Evolutionary conservation across 805 yeast genomes (phyloP).

Genomic region (Metschnikowia similis): DNA sequence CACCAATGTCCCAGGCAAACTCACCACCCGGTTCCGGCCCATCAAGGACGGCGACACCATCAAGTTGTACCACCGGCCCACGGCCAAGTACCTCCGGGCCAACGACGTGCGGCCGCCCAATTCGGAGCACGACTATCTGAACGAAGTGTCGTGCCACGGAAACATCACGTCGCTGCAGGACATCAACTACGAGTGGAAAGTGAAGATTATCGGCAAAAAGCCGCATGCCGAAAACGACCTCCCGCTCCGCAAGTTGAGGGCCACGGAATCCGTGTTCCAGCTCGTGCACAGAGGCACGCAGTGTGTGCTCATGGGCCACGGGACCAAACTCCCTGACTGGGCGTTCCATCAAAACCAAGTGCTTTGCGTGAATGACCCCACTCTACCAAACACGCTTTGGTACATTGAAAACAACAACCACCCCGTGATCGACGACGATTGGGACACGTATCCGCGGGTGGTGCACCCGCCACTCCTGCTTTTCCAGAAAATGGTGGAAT

Average conservation of each 20-base stretch:
- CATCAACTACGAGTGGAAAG: conserved; percentile 63
- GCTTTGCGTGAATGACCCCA: conserved; percentile 74
- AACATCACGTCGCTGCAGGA: conserved; percentile 55
- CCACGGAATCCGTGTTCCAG: conserved; percentile 68
- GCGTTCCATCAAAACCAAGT: conserved; percentile 86
- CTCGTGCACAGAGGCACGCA: conserved; percentile 61
- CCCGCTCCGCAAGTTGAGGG: conserved; percentile 38
- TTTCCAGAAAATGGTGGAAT: conserved; percentile 49
- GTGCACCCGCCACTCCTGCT: conserved; percentile 36
- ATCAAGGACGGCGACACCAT: conserved; percentile 55
- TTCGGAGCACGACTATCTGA: conserved; percentile 84
- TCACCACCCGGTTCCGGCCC: conserved; percentile 28
- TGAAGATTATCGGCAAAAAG: conserved; percentile 42
- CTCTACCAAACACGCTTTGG: conserved; percentile 65
- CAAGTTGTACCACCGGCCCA: conserved; percentile 63
- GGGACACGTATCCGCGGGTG: conserved; percentile 18
- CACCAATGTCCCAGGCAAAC: conserved; percentile 36
- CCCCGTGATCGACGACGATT: conserved; percentile 37
- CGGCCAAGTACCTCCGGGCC: conserved; percentile 68
- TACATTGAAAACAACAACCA: conserved; percentile 63
- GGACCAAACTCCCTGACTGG: conserved; percentile 74
- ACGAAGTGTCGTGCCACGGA: conserved; percentile 75
- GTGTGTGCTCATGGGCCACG: conserved; percentile 75
- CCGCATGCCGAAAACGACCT: conserved; percentile 31
- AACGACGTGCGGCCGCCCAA: conserved; percentile 79